Evolutionary conservation across 768 basidiomycete species (phyloP), one percentile per base, ranked within the genome.

Genomic region (Russula olivacea): DNA sequence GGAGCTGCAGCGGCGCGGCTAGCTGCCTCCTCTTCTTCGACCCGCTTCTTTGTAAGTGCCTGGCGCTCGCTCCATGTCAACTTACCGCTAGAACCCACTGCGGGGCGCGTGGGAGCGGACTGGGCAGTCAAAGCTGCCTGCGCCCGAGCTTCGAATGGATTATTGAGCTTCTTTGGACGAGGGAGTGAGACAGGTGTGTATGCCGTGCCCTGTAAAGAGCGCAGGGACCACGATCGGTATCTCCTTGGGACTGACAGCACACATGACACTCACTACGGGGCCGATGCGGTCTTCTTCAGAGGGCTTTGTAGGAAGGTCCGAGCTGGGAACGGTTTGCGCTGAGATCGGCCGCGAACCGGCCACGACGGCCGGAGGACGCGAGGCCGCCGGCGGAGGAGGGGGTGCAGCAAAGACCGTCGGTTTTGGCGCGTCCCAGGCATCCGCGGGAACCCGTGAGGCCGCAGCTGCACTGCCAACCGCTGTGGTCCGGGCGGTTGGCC

Each of bases 41-140:
- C 78, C 68, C 92, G 89, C 71, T 88, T 87, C 79, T 94, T 95
- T 1, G 93, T 88, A n/a, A 87, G 76, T 0, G 91, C 93, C 71
- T 98, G 95, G 23, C 95, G 81, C 72, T 98, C 90, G 61, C 83
- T 89, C 96, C 96, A 98, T 0, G 95, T 96, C 65, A 96, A 73
- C 73, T 93, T 95, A 77, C 91, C 91, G 1, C 77, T 61, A 0
- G 80, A 83, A 23, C 76, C 55, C 2, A 76, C 56, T 1, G 66
- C 19, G 38, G 58, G 0, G 57, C 67, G 61, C 66, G 9, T 69
- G 65, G 75, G 63, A n/a, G 75, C n/a, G 19, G 73, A 32, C 41
- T 71, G 67, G 28, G 75, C 68, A 53, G 59, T 11, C 40, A 61
- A 41, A 47, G 58, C 25, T 19, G 59, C 55, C 48, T 60, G 65